Conservation (phyloP, 2,329 filamentous ascomycete species). For the Verticillium nubilum region DNA sequence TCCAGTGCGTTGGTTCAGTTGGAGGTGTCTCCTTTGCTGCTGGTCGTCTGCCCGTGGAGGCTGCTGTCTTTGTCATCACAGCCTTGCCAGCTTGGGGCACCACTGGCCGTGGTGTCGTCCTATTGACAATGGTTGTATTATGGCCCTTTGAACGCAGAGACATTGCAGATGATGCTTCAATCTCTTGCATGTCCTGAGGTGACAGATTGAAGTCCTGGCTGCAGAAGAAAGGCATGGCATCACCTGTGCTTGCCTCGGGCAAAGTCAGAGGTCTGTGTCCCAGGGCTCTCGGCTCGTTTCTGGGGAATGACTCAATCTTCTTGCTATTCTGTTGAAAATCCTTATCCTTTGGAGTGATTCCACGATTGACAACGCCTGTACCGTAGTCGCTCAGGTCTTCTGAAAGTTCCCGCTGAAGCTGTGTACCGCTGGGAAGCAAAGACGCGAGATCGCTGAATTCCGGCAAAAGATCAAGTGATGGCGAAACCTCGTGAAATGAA, state of each 20-base stretch:
- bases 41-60: too few species aligned
- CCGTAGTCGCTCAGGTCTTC: neutral
- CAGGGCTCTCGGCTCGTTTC: too few species aligned
- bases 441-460: neutral
- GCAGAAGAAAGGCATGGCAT: constrained; percentile 27
- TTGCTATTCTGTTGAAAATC: neutral
- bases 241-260: neutral
- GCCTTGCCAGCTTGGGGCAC: too few species aligned
- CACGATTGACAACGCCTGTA: neutral
- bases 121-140: too few species aligned
- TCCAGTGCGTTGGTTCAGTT: too few species aligned
- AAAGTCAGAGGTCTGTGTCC: neutral
- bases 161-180: constrained; percentile 23
- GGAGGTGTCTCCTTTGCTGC: too few species aligned
- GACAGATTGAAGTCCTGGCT: constrained; percentile 42
- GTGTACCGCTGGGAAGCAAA: neutral
- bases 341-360: neutral
- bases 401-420: neutral
- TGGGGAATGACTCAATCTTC: neutral
- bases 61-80: too few species aligned
- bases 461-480: neutral
- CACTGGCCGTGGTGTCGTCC: too few species aligned
- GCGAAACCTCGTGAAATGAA: constrained; percentile 1
- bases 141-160: neutral
- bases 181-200: constrained; percentile 40